Conservation (phyloP, 2,329 filamentous ascomycete species). For the Daldinia eschscholtzii region DNA sequence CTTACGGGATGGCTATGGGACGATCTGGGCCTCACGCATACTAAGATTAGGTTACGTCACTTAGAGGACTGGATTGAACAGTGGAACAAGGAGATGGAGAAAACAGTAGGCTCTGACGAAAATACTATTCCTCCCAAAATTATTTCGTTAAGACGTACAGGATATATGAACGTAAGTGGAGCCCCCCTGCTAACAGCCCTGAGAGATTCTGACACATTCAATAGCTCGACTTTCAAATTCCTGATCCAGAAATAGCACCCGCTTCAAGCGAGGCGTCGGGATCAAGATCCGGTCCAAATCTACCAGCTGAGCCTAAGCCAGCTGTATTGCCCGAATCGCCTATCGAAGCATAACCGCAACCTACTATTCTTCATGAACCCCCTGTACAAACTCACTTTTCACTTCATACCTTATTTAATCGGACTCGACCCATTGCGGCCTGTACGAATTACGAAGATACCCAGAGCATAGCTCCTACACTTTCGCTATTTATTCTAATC, state of each 20-base stretch:
- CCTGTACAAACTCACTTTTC: conserved; percentile 35
- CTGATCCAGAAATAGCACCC: conserved; percentile 77
- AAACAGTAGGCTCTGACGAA: conserved; percentile 64
- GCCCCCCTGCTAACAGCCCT: neutral
- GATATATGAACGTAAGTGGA: conserved; percentile 82
- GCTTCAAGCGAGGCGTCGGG: conserved; percentile 61
- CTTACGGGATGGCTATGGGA: conserved; percentile 96
- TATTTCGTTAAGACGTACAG: conserved; percentile 82
- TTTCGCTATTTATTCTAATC: conserved; percentile 25
- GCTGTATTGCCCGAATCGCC: conserved; percentile 30
- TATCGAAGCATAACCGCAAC: conserved; percentile 12
- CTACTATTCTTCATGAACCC: conserved; percentile 1
- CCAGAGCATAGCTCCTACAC: conserved; percentile 33
- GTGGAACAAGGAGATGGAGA: conserved; percentile 83
- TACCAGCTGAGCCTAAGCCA: conserved; percentile 33
- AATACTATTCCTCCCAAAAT: conserved; percentile 73
- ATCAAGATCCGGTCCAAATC: conserved; percentile 52
- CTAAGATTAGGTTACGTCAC: conserved; percentile 76
- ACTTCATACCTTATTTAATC: conserved; percentile 39
- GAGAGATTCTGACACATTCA: conserved; percentile 43
- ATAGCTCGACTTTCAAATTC: conserved; percentile 84
- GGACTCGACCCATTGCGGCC: conserved; percentile 34
- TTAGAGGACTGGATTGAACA: conserved; percentile 86
- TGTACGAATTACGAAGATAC: conserved; percentile 51
- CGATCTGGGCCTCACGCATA: conserved; percentile 81